These are phyloP conservation scores for Neltuma alba DNA, from an alignment of 306 rosid species.

Conservation along the genomic window DNA sequence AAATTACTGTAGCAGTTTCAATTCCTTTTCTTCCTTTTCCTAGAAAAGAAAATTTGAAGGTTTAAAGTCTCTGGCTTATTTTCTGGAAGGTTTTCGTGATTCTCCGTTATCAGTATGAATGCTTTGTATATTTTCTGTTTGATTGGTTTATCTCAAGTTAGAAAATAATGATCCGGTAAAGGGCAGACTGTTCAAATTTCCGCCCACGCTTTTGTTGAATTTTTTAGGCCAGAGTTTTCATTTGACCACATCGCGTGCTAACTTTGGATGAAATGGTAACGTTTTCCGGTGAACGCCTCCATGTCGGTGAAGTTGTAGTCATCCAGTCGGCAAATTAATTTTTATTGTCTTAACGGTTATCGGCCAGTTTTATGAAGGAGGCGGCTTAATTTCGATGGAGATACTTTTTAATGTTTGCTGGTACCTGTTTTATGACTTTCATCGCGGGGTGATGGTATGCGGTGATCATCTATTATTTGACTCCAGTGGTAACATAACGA, in stretches of 20 bases:
- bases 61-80: not conserved
- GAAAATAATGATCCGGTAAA: constrained; percentile 12
- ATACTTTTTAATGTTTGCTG: constrained; percentile 6
- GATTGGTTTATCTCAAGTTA: constrained; percentile 15
- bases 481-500: not conserved
- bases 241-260: constrained; percentile 26
- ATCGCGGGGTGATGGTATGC: not conserved
- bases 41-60: not conserved
- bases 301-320: constrained; percentile 11
- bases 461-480: constrained; percentile 8
- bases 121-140: not conserved
- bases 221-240: not conserved
- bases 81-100: not conserved
- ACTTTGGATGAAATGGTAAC: not conserved
- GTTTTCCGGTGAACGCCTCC: not conserved
- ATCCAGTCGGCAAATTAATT: constrained; percentile 25
- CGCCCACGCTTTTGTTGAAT: constrained; percentile 35
- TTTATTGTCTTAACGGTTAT: constrained; percentile 18
- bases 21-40: not conserved
- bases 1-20: not conserved
- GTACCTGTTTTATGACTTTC: constrained; percentile 2
- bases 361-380: not conserved
- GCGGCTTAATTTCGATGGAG: not conserved
- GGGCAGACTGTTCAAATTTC: constrained; percentile 34
- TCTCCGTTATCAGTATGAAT: not conserved